Evolutionary conservation across 139 green algal genomes (phyloP), one percentile per base, ranked within the genome.

Genomic region (Raphidocelis subcapitata): DNA sequence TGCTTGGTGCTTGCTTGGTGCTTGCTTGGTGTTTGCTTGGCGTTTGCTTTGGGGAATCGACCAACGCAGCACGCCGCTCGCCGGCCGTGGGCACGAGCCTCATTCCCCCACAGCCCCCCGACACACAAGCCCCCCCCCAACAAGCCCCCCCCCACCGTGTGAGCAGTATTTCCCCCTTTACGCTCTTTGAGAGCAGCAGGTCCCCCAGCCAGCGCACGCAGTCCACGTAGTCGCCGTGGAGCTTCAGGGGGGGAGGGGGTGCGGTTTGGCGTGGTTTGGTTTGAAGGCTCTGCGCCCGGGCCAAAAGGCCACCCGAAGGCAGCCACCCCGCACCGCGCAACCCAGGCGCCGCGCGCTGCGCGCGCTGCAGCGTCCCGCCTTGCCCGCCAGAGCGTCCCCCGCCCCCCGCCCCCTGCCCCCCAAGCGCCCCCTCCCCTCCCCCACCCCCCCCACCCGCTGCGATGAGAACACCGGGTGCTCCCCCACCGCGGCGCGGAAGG

Each of bases 161-260:
- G 64, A 89, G 20, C 33, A 85, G 51, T 26, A 91, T 75, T n/a
- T 60, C 35, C 68, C 91, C 74, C 71, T 92, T 70, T 36, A 89
- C 81, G 33, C 76, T 87, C 66, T 94, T 95, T 52, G 75, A 83
- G 35, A 95, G 65, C 16, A 94, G 32, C 44, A 91, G 65, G 74
- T 93, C 86, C 0, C 91, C 91, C 35, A 92, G 63, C 87, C 87
- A 96, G 12, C 84, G 74, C 35, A 94, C 86, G 67, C 89, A 96
- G 80, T 96, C 91, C 24, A 96, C 87, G 59, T 96, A 96, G 60
- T 91, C 83, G 36, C 72, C 73, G 71, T 96, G 90, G 5, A 94
- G 67, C 75, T 91, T 73, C 47, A 60, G 28, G 41, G 8, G 41
- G 41, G 41, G 54, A 61, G 5, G 23, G 24, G 54, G 23, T 5